Percentiles rank a stretch among this genome's conserved stretches.
Conservation (phyloP, 1,139 yeast genomes). For the Candida frijolesensis region DNA sequence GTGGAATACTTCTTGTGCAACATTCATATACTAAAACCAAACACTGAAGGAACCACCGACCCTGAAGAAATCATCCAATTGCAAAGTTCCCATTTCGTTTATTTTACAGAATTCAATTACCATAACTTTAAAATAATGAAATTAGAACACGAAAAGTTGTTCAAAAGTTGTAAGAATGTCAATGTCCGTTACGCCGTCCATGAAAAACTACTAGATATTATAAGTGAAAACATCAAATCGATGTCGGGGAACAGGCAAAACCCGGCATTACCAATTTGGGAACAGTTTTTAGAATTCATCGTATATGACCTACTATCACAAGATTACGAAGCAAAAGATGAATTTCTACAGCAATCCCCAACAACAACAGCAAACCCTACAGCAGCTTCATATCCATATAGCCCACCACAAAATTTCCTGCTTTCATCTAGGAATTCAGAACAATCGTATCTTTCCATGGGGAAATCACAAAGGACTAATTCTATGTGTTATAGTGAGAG, state of each 20-base stretch:
- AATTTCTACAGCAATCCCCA: neutral
- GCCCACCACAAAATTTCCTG: neutral
- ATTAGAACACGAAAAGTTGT: slow-evolving; percentile 22
- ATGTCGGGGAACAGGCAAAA: neutral
- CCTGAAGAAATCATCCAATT: slow-evolving; percentile 22
- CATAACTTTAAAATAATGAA: slow-evolving; percentile 29
- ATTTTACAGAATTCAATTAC: slow-evolving; percentile 29
- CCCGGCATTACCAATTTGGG: slow-evolving; percentile 19
- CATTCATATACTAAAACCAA: slow-evolving; percentile 17
- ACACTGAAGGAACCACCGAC: slow-evolving; percentile 15
- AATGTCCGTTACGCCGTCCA: slow-evolving; percentile 7
- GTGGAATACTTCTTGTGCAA: slow-evolving; percentile 30
- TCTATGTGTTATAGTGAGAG: neutral
- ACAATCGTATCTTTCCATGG: neutral
- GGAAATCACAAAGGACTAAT: neutral
- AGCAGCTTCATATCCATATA: neutral
- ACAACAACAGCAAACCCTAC: neutral
- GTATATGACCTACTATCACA: slow-evolving; percentile 15
- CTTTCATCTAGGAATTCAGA: neutral
- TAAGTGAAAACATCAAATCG: slow-evolving; percentile 16
- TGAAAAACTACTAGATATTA: slow-evolving; percentile 15
- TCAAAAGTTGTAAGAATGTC: neutral
- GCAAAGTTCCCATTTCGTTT: slow-evolving; percentile 22
- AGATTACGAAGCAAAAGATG: neutral
- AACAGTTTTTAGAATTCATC: slow-evolving; percentile 20